phyloP scores from a whole-genome alignment of 2,329 filamentous ascomycete genomes.

The Ophiobolus disseminans region DNA sequence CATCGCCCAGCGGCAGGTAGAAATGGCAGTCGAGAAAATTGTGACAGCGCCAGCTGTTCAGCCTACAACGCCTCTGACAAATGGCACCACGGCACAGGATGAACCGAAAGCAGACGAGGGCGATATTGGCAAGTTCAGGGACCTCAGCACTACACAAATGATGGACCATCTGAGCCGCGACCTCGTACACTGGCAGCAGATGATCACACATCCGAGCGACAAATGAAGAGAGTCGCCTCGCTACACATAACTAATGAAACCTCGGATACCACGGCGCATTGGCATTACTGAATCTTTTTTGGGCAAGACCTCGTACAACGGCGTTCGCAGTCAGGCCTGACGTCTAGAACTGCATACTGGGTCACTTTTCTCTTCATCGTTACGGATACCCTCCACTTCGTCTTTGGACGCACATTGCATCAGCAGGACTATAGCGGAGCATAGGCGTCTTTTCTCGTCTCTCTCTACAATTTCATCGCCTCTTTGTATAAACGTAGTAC shows the following conservation, averaged over 20 bases:
- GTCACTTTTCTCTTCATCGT: conserved; percentile 13
- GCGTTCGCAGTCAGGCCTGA: conserved; percentile 19
- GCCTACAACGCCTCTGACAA: conserved; percentile 23
- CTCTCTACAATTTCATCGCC: background rate
- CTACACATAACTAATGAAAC: no score
- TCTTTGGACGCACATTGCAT: background rate
- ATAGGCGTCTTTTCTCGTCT: background rate
- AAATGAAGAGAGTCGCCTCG: conserved; percentile 30
- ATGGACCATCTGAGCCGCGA: conserved; percentile 85
- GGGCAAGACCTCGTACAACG: conserved; percentile 8
- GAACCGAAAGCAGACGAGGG: conserved; percentile 53
- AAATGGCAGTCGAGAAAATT: conserved; percentile 71
- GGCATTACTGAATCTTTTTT: background rate
- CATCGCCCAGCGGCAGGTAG: conserved; percentile 86
- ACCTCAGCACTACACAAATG: conserved; percentile 83
- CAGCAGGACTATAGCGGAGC: background rate
- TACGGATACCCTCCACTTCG: conserved; percentile 46
- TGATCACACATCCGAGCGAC: conserved; percentile 40
- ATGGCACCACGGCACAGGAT: conserved; percentile 26
- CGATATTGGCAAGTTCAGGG: conserved; percentile 64
- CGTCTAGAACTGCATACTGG: conserved; percentile 4
- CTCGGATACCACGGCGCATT: conserved; percentile 7
- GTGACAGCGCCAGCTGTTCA: conserved; percentile 36
- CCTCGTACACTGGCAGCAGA: conserved; percentile 82
- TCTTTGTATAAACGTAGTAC: background rate